Evolutionary conservation across 208 protist genomes (phyloP).

Genomic region (Spironucleus salmonicida): DNA sequence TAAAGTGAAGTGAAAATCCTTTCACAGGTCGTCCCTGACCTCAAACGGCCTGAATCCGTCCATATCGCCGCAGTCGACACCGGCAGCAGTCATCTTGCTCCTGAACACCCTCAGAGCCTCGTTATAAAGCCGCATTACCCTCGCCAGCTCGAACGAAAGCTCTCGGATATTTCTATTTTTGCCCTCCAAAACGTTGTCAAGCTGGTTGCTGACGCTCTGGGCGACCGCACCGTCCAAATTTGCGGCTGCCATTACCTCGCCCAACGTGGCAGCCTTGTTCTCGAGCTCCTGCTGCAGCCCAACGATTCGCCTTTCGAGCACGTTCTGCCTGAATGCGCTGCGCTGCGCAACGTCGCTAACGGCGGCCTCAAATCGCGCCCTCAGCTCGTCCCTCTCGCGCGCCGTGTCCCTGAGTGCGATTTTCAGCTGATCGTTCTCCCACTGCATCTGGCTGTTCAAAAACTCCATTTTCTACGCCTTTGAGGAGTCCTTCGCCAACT

Average conservation of each 20-base stretch:
- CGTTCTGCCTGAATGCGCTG: slow-evolving; percentile 68
- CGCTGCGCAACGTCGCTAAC: slow-evolving; percentile 80
- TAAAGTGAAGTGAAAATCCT: no score
- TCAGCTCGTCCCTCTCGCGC: slow-evolving; percentile 73
- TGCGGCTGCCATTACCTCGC: slow-evolving; percentile 64
- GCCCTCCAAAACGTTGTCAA: slow-evolving; percentile 64
- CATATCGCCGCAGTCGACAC: not conserved
- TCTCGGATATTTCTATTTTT: slow-evolving; percentile 80
- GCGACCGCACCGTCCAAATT: slow-evolving; percentile 68
- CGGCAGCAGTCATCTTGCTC: not conserved
- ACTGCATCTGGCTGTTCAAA: slow-evolving; percentile 54
- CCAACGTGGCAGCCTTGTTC: slow-evolving; percentile 67
- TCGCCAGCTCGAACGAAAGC: slow-evolving; percentile 71
- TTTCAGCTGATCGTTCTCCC: slow-evolving; percentile 66
- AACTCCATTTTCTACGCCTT: not conserved
- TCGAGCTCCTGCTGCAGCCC: slow-evolving; percentile 68
- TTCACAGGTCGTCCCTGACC: slow-evolving; percentile 22
- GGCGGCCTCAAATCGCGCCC: slow-evolving; percentile 64
- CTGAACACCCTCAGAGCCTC: slow-evolving; percentile 25
- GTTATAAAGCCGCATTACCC: slow-evolving; percentile 40
- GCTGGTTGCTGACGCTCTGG: slow-evolving; percentile 59
- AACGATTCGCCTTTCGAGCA: slow-evolving; percentile 77
- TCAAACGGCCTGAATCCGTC: slow-evolving; percentile 28
- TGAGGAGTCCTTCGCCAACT: not conserved
- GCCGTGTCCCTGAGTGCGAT: slow-evolving; percentile 63